Percentiles rank a stretch among this genome's conserved stretches.
phyloP scores from a whole-genome alignment of 352 stramenopile species.

The Pythium myriotylum region DNA sequence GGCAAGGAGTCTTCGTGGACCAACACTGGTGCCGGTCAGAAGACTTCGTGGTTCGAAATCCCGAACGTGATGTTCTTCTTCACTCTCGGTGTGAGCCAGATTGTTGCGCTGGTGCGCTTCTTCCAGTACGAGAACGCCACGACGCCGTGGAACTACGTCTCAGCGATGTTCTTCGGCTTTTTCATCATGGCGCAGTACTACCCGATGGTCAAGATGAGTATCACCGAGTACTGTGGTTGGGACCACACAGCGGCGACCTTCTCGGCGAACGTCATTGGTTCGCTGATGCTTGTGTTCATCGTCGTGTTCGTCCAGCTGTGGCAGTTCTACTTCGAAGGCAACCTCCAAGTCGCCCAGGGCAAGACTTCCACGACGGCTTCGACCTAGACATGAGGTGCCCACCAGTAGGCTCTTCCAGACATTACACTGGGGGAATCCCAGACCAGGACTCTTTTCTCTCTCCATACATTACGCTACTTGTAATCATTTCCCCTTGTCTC shows the following conservation, averaged over 20 bases:
- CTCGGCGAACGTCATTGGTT: conserved; percentile 84
- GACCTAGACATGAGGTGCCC: neutral
- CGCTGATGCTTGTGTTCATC: conserved; percentile 79
- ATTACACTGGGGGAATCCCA: neutral
- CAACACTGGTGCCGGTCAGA: conserved; percentile 89
- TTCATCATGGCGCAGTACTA: conserved; percentile 88
- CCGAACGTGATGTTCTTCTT: conserved; percentile 90
- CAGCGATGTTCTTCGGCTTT: conserved; percentile 87
- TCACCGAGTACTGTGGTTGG: conserved; percentile 89
- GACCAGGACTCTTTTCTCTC: conserved; percentile 6
- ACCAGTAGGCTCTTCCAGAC: too few relatives aligned
- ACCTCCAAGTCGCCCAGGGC: conserved; percentile 69
- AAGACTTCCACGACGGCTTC: conserved; percentile 12
- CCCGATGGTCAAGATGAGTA: conserved; percentile 92
- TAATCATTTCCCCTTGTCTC: conserved; percentile 13
- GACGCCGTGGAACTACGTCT: conserved; percentile 89
- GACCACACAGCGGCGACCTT: conserved; percentile 85
- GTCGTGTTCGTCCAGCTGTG: conserved; percentile 89
- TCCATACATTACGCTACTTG: conserved; percentile 32
- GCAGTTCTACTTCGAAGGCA: conserved; percentile 82
- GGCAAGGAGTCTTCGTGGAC: conserved; percentile 88
- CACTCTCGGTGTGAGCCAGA: conserved; percentile 71
- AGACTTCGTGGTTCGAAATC: conserved; percentile 89
- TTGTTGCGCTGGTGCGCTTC: conserved; percentile 82
- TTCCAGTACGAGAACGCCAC: conserved; percentile 91